Evolutionary conservation across 2,329 filamentous ascomycete species (phyloP).

Genomic region (Dendryphion nanum): DNA sequence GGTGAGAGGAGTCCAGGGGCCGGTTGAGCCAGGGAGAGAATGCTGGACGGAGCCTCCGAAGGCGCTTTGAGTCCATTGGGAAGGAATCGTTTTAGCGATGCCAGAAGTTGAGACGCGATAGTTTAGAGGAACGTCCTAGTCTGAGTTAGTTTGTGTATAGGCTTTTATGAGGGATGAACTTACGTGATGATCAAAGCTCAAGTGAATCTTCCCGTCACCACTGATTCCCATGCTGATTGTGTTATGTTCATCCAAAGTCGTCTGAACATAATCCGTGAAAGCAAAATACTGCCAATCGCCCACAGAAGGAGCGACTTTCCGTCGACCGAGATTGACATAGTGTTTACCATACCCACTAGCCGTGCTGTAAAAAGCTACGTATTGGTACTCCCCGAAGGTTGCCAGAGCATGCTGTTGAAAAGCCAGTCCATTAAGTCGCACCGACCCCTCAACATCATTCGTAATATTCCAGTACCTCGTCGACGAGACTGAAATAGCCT

Average conservation of each 20-base stretch:
- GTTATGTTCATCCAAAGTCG: constrained; percentile 53
- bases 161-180: background rate
- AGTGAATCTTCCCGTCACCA: constrained; percentile 54
- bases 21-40: constrained; percentile 27
- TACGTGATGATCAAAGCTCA: constrained; percentile 53
- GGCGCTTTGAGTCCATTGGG: constrained; percentile 24
- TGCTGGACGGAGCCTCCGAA: constrained; percentile 28
- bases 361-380: constrained; percentile 47
- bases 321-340: constrained; percentile 47
- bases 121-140: constrained; percentile 31
- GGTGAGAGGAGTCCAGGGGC: constrained; percentile 42
- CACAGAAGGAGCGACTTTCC: constrained; percentile 39
- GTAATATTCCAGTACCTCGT: constrained; percentile 29
- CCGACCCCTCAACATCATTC: constrained; percentile 34
- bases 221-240: constrained; percentile 54
- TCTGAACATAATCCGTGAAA: constrained; percentile 52
- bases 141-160: background rate
- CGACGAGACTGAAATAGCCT: constrained; percentile 24
- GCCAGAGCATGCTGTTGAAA: constrained; percentile 51
- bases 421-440: constrained; percentile 47
- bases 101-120: constrained; percentile 32
- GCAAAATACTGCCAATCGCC: constrained; percentile 47
- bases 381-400: constrained; percentile 51
- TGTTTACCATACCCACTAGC: constrained; percentile 32
- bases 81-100: constrained; percentile 29